Conservation (phyloP, 2,329 filamentous ascomycete species). For the Clarireedia paspali region DNA sequence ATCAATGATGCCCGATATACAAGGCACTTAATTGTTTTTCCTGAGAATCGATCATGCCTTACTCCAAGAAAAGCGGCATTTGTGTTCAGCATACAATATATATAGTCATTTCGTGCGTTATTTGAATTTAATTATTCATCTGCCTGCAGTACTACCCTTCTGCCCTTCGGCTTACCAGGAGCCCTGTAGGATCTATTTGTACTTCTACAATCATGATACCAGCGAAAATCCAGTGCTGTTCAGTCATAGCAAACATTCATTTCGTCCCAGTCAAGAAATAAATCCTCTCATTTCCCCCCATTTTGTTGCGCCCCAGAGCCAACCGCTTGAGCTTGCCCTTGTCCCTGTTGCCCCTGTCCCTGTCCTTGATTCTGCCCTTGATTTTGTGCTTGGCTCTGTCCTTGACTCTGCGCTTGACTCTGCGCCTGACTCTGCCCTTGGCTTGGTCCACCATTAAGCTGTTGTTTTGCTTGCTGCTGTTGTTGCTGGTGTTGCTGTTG, state of each 20-base stretch:
- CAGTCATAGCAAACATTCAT: neutral
- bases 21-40: neutral
- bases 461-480: slow-evolving; percentile 9
- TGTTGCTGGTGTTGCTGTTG: slow-evolving; percentile 19
- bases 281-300: slow-evolving; percentile 1
- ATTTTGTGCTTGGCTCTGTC: neutral
- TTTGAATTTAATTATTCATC: slow-evolving; percentile 1
- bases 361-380: neutral
- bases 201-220: slow-evolving; percentile 5
- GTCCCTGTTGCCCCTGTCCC: neutral
- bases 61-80: neutral
- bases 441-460: slow-evolving; percentile 13
- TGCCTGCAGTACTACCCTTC: neutral
- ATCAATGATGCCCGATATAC: no score
- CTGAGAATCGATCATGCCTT: neutral
- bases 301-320: slow-evolving; percentile 11
- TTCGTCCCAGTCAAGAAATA: neutral
- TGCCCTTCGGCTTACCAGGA: neutral
- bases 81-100: neutral
- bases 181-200: slow-evolving; percentile 2
- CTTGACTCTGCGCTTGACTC: no score
- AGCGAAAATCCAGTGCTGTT: neutral
- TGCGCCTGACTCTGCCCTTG: neutral
- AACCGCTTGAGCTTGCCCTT: slow-evolving; percentile 7
- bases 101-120: neutral